Evolutionary conservation across 805 yeast species (phyloP), one percentile per base, ranked within the genome.

Genomic region (Blastobotrys muscicola): DNA sequence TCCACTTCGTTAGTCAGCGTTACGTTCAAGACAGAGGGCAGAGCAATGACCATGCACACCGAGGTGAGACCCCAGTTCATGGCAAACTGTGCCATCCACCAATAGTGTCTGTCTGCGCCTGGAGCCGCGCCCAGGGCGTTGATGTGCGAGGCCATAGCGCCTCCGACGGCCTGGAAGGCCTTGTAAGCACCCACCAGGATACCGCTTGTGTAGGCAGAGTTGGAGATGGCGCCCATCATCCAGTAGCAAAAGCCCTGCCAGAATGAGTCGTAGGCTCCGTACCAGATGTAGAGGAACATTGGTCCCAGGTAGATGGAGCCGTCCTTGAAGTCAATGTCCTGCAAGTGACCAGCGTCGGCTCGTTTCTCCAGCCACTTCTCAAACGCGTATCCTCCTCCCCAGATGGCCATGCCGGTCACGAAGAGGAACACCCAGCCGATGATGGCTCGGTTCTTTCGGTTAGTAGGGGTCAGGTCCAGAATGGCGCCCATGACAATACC

Each of bases 351-450:
- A 12, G 29, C 40, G 4, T 43, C 44, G 10, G 43, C 11, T 15
- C 53, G 46, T 13, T 26, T 33, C 39, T 48, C 44, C 33, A 44
- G n/a, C 52, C 58, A 13, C 42, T 42, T 42, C 57, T 73, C 75
- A 61, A 74, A 72, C 45, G 64, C 64, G 49, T 65, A 66, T 33
- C 82, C 81, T 48, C 80, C 78, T 39, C 80, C 81, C 79, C 80
- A 77, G 42, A 77, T 66, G 31, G 62, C 75, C 59, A 70, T 56
- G 2, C 74, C 67, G 14, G 58, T 37, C 7, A 66, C 55, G 32
- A 67, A 59, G n/a, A 71, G 52, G 37, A 72, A 42, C 8, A 43
- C 57, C 61, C 62, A 74, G n/a, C 76, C 76, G 36, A 66, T 59
- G 20, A 59, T 57, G 34, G 75, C 77, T 46, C 82, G 64, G 3